Evolutionary conservation across 306 rosid genomes (phyloP).

Genomic region (Herpetospermum pedunculosum): DNA sequence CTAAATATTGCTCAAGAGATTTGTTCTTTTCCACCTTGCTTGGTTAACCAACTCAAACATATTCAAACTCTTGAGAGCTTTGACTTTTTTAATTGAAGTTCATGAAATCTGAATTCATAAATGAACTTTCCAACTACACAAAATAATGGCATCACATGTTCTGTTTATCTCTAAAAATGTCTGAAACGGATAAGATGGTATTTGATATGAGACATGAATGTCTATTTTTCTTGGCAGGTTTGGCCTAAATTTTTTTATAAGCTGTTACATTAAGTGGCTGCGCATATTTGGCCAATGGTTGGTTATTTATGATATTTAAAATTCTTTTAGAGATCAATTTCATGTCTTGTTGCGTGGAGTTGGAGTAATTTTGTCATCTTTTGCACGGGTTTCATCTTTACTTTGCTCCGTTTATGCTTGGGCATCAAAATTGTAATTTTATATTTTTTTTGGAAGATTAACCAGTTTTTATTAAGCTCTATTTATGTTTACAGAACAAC

Average conservation of each 20-base stretch:
- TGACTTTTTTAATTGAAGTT: not conserved
- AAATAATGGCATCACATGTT: not conserved
- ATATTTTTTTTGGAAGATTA: not conserved
- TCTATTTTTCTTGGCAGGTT: not conserved
- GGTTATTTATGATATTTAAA: not conserved
- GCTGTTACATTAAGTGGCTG: not conserved
- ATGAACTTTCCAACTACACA: not conserved
- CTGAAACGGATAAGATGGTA: not conserved
- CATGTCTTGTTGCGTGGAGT: not conserved
- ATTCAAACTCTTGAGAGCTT: not conserved
- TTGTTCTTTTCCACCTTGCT: not conserved
- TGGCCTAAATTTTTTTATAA: not conserved
- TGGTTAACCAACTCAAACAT: not conserved
- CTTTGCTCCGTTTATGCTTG: not conserved
- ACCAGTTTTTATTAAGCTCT: not conserved
- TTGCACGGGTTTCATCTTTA: not conserved
- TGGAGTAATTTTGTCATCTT: not conserved
- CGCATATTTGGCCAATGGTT: not conserved
- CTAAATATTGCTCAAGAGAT: not conserved
- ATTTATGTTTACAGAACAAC: constrained; percentile 44
- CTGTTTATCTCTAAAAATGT: not conserved
- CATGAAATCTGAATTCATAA: not conserved
- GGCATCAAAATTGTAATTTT: not conserved
- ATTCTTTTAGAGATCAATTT: not conserved
- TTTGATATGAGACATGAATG: not conserved